Evolutionary conservation across 2,329 filamentous ascomycete species (phyloP).

Genomic region (Fusarium sp.): DNA sequence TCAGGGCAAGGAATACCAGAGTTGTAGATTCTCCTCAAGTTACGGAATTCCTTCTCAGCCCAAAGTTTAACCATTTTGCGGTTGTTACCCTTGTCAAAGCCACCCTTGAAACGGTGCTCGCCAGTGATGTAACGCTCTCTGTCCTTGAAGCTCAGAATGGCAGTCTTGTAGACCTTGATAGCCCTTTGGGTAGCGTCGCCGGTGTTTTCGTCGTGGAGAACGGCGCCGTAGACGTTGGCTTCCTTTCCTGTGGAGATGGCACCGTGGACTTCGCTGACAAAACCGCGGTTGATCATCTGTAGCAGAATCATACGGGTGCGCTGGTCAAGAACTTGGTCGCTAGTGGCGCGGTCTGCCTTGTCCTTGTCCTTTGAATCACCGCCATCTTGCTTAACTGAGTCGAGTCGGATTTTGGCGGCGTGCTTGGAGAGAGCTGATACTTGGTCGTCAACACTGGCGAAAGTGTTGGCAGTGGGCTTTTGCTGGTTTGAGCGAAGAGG

Average conservation of each 20-base stretch:
- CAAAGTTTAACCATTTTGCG: conserved; percentile 98
- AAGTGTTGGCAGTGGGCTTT: conserved; percentile 82
- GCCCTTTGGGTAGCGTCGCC: conserved; percentile 76
- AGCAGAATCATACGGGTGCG: conserved; percentile 94
- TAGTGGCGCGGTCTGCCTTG: conserved; percentile 92
- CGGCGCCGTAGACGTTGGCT: conserved; percentile 95
- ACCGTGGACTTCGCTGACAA: conserved; percentile 92
- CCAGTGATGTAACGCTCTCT: conserved; percentile 95
- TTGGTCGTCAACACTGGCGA: conserved; percentile 85
- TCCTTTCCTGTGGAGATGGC: conserved; percentile 97
- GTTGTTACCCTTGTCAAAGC: conserved; percentile 94
- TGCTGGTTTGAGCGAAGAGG: conserved; percentile 81
- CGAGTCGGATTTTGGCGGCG: conserved; percentile 85
- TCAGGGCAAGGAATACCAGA: conserved; percentile 92
- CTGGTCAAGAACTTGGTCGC: conserved; percentile 93
- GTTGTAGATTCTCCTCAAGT: conserved; percentile 83
- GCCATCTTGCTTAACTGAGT: conserved; percentile 66
- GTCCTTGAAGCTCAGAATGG: conserved; percentile 97
- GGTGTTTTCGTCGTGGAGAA: conserved; percentile 68
- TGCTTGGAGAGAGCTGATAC: conserved; percentile 86
- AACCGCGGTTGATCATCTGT: conserved; percentile 92
- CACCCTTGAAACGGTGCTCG: conserved; percentile 89
- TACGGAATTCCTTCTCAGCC: conserved; percentile 98
- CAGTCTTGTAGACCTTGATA: conserved; percentile 99
- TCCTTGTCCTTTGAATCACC: conserved; percentile 72